Evolutionary conservation across 2,329 filamentous ascomycete species (phyloP), one percentile per base, ranked within the genome.

Genomic region (Phialophora tarda): DNA sequence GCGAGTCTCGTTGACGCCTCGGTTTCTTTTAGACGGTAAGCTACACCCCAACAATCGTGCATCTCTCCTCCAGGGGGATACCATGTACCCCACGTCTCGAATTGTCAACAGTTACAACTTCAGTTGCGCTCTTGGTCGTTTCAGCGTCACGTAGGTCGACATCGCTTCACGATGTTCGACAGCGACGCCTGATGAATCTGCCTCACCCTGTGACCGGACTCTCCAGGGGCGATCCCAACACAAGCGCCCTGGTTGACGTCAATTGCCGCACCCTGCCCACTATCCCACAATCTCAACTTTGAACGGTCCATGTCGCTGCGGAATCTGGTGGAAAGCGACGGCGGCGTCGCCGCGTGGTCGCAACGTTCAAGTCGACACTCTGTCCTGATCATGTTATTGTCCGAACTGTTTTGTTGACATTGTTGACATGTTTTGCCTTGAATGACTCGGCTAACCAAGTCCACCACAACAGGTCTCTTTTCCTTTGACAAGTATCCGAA

Each of bases 81-180:
- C 48, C 55, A n/a, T 64, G 60, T 65, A 64, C 65, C 65, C 68
- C 68, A 70, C 68, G 68, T 68, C 63, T 61, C 55, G 53, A 63
- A 4, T 60, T 63, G 59, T 64, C 63, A 53, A 65, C 63, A 28
- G 23, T 44, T 34, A 34, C 28, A 34, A 14, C 63, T 10, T 63
- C 44, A 56, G 26, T 62, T 63, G 59, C 59, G 62, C 63, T 41
- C 41, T 47, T 50, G 38, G 63, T 64, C 62, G 32, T 38, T 61
- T 57, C 24, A 63, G 59, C 50, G 57, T 64, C 24, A 41, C 10
- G 26, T 4, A n/a, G 48, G 48, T 51, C 23, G 59, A 47, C 32
- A 53, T n/a, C 44, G 38, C 44, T 32, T 44, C 44, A 48, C 26
- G 53, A 21, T 17, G 12, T 24, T 68, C 63, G 63, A 62, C 30